Percentiles rank a stretch among this genome's conserved stretches.
Conservation (phyloP, 1,139 yeast genomes). For the Blastobotrys raffinosifermentans region DNA sequence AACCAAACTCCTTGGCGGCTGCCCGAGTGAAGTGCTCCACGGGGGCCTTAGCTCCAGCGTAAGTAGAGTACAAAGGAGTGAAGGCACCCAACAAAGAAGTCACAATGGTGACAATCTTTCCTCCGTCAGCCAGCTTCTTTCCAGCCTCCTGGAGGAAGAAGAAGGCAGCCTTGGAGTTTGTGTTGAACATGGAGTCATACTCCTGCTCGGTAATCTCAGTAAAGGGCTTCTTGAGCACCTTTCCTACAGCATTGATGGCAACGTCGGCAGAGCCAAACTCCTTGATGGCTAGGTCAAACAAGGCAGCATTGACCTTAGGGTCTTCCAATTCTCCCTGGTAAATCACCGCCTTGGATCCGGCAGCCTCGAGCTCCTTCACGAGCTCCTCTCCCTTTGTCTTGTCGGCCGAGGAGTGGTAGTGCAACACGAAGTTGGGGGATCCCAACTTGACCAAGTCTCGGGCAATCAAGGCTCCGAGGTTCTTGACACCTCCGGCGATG, state of each 20-base stretch:
- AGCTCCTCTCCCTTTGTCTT: conserved; percentile 38
- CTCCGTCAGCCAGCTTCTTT: conserved; percentile 44
- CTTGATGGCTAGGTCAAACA: conserved; percentile 44
- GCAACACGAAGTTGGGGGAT: conserved; percentile 47
- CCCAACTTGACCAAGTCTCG: conserved; percentile 50
- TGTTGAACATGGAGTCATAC: conserved; percentile 46
- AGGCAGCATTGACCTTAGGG: conserved; percentile 39
- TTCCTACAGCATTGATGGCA: conserved; percentile 63
- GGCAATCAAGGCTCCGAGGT: conserved; percentile 57
- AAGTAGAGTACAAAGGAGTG: conserved; percentile 49
- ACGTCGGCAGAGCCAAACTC: conserved; percentile 48
- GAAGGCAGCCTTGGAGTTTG: conserved; percentile 57
- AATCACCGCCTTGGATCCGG: conserved; percentile 40
- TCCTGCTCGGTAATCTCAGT: conserved; percentile 47
- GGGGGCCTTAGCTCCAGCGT: conserved; percentile 59
- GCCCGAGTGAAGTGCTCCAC: conserved; percentile 54
- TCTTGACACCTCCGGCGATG: conserved; percentile 63
- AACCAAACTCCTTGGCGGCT: conserved; percentile 51
- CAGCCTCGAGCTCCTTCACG: conserved; percentile 34
- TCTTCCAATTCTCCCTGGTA: conserved; percentile 44
- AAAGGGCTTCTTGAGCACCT: conserved; percentile 57
- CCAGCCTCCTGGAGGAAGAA: conserved; percentile 57
- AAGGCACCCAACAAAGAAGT: conserved; percentile 64
- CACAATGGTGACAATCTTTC: conserved; percentile 51
- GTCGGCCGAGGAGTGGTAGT: conserved; percentile 45